Evolutionary conservation across 129 eudicot genomes (phyloP).

Genomic region (Ambrosia trifida): DNA sequence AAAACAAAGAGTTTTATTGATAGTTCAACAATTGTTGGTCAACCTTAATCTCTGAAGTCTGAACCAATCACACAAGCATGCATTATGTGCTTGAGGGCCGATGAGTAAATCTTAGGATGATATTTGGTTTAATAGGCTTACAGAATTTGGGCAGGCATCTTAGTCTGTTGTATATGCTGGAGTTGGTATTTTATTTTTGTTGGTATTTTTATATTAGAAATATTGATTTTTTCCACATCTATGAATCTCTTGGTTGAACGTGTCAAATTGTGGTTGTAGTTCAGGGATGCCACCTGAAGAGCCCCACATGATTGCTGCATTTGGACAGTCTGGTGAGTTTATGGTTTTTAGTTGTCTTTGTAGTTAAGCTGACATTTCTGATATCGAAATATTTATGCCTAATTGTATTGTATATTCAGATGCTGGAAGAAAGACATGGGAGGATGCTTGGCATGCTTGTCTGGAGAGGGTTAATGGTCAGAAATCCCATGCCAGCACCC

Average conservation of each 20-base stretch:
- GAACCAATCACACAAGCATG: conserved; percentile 4
- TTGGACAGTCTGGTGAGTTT: conserved; percentile 76
- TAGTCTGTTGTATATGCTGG: conserved; percentile 28
- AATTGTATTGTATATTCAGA: conserved; percentile 28
- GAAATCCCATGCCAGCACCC: conserved; percentile 44
- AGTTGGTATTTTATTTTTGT: conserved; percentile 41
- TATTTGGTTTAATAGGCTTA: not conserved
- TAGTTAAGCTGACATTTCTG: conserved; percentile 45
- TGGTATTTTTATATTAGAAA: conserved; percentile 7
- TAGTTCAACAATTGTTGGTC: conserved; percentile 16
- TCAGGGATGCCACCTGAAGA: conserved; percentile 89
- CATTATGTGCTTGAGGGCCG: conserved; percentile 1
- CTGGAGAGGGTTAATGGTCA: conserved; percentile 58
- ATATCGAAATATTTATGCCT: conserved; percentile 33
- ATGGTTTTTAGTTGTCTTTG: conserved; percentile 32
- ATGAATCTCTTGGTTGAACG: conserved; percentile 10
- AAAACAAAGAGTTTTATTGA: not conserved
- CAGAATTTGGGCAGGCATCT: not conserved
- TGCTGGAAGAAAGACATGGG: conserved; percentile 73
- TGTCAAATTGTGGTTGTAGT: conserved; percentile 44
- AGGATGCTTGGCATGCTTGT: conserved; percentile 77
- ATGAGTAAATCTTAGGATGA: conserved; percentile 13
- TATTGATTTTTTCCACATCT: not conserved
- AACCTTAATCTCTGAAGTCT: not conserved
- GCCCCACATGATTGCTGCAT: conserved; percentile 90